These are phyloP conservation scores for Amylocarpus encephaloides DNA, from an alignment of 2,329 filamentous ascomycete species.

Conservation along the genomic window DNA sequence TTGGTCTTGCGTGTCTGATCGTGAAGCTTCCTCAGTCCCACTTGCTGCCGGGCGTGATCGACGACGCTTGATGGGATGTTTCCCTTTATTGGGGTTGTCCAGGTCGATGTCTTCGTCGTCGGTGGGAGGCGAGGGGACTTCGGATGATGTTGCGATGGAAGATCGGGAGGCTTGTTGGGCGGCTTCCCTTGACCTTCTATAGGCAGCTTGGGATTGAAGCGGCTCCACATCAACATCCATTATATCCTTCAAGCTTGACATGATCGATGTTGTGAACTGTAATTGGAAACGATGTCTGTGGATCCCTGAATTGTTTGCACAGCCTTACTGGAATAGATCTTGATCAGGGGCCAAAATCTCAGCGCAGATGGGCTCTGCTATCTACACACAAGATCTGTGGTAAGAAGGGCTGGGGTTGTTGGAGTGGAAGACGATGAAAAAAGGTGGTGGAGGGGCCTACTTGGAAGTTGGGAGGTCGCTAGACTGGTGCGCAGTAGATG, in stretches of 20 bases:
- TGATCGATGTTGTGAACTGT: slow-evolving; percentile 26
- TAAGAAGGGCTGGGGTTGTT: slow-evolving; percentile 11
- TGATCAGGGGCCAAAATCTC: slow-evolving; percentile 23
- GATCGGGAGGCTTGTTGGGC: slow-evolving; percentile 24
- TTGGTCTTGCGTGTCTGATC: slow-evolving; percentile 16
- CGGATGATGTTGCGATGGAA: slow-evolving; percentile 18
- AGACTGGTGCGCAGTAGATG: slow-evolving; percentile 24
- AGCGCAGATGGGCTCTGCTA: slow-evolving; percentile 20
- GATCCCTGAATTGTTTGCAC: slow-evolving; percentile 26
- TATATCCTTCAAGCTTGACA: slow-evolving; percentile 33
- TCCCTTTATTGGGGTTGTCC: slow-evolving; percentile 16
- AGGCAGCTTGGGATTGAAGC: slow-evolving; percentile 29
- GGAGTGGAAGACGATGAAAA: slow-evolving; percentile 11
- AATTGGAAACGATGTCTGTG: slow-evolving; percentile 24
- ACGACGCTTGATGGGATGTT: slow-evolving; percentile 22
- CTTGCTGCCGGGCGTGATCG: slow-evolving; percentile 26
- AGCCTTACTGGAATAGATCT: slow-evolving; percentile 29
- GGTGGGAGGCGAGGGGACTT: slow-evolving; percentile 19
- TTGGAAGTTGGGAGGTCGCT: slow-evolving; percentile 19
- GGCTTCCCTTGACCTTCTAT: slow-evolving; percentile 29
- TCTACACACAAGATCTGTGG: slow-evolving; percentile 21
- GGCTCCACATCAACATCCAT: slow-evolving; percentile 34
- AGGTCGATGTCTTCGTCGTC: slow-evolving; percentile 9
- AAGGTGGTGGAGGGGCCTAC: slow-evolving; percentile 13
- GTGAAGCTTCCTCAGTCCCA: slow-evolving; percentile 14